Conservation (phyloP, 2,329 filamentous ascomycete species). For the Stromatinia cepivora region DNA sequence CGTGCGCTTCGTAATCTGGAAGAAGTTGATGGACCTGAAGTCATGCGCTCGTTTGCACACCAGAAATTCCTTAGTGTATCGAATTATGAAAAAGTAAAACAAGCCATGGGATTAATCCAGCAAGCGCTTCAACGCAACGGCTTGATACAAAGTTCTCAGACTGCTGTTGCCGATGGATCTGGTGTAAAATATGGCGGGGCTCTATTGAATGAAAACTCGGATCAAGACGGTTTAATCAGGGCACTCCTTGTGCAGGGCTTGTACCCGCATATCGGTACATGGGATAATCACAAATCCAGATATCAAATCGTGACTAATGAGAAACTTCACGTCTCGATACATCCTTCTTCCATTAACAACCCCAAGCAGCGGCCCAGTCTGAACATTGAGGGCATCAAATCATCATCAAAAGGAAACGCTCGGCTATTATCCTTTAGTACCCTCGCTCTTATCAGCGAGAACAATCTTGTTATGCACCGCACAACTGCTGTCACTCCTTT, state of each 20-base stretch:
- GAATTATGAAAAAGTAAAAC: background rate
- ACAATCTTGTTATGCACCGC: conserved; percentile 6
- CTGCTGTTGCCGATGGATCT: conserved; percentile 12
- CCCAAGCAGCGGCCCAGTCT: background rate
- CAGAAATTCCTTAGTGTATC: conserved; percentile 39
- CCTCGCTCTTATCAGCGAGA: background rate
- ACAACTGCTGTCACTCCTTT: conserved; percentile 24
- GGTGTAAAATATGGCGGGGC: conserved; percentile 38
- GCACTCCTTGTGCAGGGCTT: conserved; percentile 48
- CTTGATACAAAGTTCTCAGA: background rate
- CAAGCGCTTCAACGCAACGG: conserved; percentile 4
- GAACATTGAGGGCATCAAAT: background rate
- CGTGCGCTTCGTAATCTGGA: conserved; percentile 42
- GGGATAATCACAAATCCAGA: background rate
- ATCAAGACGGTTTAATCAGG: conserved; percentile 47
- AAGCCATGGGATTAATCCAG: background rate
- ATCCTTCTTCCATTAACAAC: conserved; percentile 20
- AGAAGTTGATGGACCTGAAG: conserved; percentile 22
- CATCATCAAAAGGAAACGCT: background rate
- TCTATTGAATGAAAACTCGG: conserved; percentile 48
- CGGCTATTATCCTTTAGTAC: background rate
- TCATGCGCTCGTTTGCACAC: conserved; percentile 3
- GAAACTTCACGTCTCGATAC: background rate
- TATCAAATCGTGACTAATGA: conserved; percentile 1
- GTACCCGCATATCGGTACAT: conserved; percentile 47